Evolutionary conservation across 1,284 basidiomycete genomes (phyloP).

Genomic region (Cutaneotrichosporon dermatis): DNA sequence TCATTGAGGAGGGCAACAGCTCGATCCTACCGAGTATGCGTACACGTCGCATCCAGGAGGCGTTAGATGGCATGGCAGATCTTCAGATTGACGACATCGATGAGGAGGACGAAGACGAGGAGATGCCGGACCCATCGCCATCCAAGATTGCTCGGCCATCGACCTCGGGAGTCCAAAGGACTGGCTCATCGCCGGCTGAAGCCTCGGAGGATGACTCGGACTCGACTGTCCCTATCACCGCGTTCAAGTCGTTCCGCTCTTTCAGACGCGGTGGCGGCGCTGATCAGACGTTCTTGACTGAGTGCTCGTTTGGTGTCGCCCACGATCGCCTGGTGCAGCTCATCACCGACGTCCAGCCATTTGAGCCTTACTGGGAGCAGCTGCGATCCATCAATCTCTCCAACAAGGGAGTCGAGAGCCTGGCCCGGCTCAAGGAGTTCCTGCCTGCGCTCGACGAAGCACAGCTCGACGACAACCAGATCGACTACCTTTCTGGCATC

Average conservation of each 20-base stretch:
- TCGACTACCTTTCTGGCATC: constrained; percentile 82
- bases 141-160: constrained; percentile 56
- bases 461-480: constrained; percentile 69
- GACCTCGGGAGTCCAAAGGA: neutral
- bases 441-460: constrained; percentile 77
- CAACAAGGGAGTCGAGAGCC: constrained; percentile 74
- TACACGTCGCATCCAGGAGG: constrained; percentile 70
- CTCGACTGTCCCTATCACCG: constrained; percentile 18
- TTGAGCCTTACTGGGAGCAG: constrained; percentile 90
- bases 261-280: constrained; percentile 31
- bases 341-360: constrained; percentile 92
- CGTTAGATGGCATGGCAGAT: constrained; percentile 67
- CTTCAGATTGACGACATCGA: constrained; percentile 56
- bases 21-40: constrained; percentile 60
- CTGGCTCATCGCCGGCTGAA: neutral
- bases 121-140: constrained; percentile 53
- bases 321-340: constrained; percentile 85
- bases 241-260: constrained; percentile 25
- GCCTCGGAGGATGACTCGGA: constrained; percentile 8
- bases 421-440: constrained; percentile 89
- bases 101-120: constrained; percentile 31
- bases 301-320: constrained; percentile 89
- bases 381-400: constrained; percentile 73
- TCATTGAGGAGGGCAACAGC: constrained; percentile 25
- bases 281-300: constrained; percentile 77